These are phyloP conservation scores for Chondrus crispus DNA, from an alignment of 23 red algal species.

Conservation along the genomic window DNA sequence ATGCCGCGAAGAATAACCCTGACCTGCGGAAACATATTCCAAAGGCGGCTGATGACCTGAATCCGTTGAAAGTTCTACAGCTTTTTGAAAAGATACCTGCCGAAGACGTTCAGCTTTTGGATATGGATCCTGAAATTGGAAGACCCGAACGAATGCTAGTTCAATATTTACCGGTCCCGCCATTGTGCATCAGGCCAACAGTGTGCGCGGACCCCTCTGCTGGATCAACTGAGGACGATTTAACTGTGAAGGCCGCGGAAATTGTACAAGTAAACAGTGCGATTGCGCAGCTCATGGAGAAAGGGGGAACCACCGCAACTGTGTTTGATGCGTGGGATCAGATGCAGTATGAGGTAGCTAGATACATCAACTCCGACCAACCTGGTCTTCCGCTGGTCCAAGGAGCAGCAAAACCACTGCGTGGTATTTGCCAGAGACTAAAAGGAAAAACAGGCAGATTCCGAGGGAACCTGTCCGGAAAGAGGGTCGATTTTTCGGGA, in stretches of 20 bases:
- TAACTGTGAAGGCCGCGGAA: slow-evolving; percentile 90
- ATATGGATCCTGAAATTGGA: slow-evolving; percentile 76
- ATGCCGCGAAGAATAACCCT: slow-evolving; percentile 33
- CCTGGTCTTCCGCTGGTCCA: slow-evolving; percentile 64
- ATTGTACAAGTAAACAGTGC: slow-evolving; percentile 79
- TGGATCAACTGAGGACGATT: slow-evolving; percentile 94
- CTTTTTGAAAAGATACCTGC: slow-evolving; percentile 74
- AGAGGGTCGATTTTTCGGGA: slow-evolving; percentile 94
- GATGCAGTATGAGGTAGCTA: slow-evolving; percentile 68
- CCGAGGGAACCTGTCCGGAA: slow-evolving; percentile 93
- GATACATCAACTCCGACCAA: slow-evolving; percentile 87
- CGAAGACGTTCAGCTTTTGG: slow-evolving; percentile 77
- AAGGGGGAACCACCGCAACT: slow-evolving; percentile 39
- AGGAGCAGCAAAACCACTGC: slow-evolving; percentile 54
- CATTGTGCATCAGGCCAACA: slow-evolving; percentile 90
- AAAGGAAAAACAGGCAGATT: slow-evolving; percentile 96
- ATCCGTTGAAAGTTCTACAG: slow-evolving; percentile 70
- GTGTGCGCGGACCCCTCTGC: slow-evolving; percentile 83
- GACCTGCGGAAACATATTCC: slow-evolving; percentile 73
- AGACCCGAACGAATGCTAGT: slow-evolving; percentile 88
- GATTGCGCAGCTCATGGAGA: slow-evolving; percentile 67
- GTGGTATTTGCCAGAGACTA: slow-evolving; percentile 86
- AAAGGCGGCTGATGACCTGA: slow-evolving; percentile 81
- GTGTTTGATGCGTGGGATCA: slow-evolving; percentile 95
- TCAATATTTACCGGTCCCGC: slow-evolving; percentile 86